These are phyloP conservation scores for Mycena citricolor DNA, from an alignment of 1,284 basidiomycete species.

Conservation along the genomic window DNA sequence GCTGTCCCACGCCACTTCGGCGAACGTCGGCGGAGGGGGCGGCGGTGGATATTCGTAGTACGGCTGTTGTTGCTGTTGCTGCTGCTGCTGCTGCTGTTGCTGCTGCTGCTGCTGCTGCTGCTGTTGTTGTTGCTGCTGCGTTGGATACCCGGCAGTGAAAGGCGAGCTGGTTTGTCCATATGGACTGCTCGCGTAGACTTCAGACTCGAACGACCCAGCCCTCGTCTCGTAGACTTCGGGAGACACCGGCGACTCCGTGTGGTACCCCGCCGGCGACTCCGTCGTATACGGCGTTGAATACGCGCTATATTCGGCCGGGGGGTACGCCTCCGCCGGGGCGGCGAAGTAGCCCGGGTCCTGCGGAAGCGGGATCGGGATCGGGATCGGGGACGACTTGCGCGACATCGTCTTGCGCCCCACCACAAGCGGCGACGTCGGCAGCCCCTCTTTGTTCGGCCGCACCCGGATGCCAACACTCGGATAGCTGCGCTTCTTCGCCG, in stretches of 20 bases:
- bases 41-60: no score
- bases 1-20: no score
- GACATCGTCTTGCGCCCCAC: conserved; percentile 19
- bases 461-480: conserved; percentile 45
- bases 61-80: conserved; percentile 3
- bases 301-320: background rate
- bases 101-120: conserved; percentile 4
- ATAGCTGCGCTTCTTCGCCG: conserved; percentile 38
- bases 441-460: conserved; percentile 36
- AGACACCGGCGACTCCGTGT: no score
- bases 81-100: background rate
- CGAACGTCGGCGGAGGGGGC: no score
- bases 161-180: no score
- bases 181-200: no score
- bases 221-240: no score
- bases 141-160: no score
- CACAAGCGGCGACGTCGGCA: conserved; percentile 6
- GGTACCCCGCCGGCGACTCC: conserved; percentile 16
- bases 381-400: conserved; percentile 2
- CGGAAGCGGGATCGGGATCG: conserved; percentile 4
- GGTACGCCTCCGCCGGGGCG: background rate
- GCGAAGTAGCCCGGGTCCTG: background rate
- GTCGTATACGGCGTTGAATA: background rate
- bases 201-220: no score
- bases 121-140: no score